Evolutionary conservation across 495 filamentous ascomycete species (phyloP), one percentile per base, ranked within the genome.

Genomic region (Xylaria sp.): DNA sequence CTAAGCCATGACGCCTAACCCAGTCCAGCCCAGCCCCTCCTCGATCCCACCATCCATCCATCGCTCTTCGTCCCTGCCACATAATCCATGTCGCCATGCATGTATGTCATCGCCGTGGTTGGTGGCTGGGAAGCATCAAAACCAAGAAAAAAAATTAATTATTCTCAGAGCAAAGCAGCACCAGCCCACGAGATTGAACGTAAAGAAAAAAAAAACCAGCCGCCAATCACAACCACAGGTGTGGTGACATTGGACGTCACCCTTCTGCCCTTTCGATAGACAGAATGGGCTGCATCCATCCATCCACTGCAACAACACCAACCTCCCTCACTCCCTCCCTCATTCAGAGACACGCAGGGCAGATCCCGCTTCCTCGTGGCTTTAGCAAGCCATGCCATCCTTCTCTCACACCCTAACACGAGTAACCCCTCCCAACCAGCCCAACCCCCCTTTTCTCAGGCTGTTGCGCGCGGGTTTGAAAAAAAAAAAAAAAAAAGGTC

Each of bases 321-420:
- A 61, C 21, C n/a, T n/a, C n/a, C n/a, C n/a, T n/a, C n/a, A n/a
- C n/a, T n/a, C n/a, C n/a, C n/a, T n/a, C n/a, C n/a, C n/a, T n/a
- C 26, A 40, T 29, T n/a, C 17, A 52, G 33, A 67, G 26, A 67
- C 46, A 55, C 33, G 48, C 48, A 31, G 48, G 64, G 48, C 46
- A 55, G 48, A 67, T 67, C 64, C 48, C 55, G n/a, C 33, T 40
- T 37, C 64, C 64, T 67, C 62, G 62, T 66, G 62, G 62, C 62
- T 66, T 62, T 62, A 35, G 33, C 21, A n/a, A n/a, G n/a, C n/a
- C n/a, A n/a, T 31, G 35, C 57, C 50, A 7, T 53, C 24, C 15
- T 40, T 1, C 19, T 9, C 29, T 61, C 11, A 35, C 31, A 41
- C 35, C 59, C 35, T 19, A 41, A 24, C 35, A 12, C 21, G 26